Conservation (phyloP, 2,329 filamentous ascomycete species). For the Xylariaceae sp. region DNA sequence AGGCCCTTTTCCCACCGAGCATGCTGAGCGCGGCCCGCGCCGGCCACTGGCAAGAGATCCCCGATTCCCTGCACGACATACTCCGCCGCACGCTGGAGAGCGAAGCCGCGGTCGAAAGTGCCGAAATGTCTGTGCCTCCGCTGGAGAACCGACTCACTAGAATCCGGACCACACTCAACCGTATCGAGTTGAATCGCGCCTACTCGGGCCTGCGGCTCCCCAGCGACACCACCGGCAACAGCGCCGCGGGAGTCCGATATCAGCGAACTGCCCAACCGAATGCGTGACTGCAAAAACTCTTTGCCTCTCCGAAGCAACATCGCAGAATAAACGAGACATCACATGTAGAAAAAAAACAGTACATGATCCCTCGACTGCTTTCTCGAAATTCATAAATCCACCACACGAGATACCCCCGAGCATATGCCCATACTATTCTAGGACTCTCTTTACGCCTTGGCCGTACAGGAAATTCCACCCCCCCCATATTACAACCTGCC, state of each 20-base stretch:
- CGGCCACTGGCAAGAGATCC: constrained; percentile 55
- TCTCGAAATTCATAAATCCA: too few species aligned
- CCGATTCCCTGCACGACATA: constrained; percentile 49
- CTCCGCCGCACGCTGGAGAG: constrained; percentile 43
- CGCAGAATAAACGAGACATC: too few species aligned
- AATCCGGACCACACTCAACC: constrained; percentile 8
- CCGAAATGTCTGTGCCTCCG: constrained; percentile 6
- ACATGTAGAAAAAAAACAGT: too few species aligned
- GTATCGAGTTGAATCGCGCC: constrained; percentile 18
- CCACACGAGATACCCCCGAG: too few species aligned
- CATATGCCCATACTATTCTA: too few species aligned
- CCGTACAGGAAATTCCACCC: too few species aligned
- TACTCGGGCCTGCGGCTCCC: constrained; percentile 35
- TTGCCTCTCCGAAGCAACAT: too few species aligned
- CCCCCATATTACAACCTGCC: too few species aligned
- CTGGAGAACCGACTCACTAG: too few species aligned
- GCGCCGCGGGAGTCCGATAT: constrained; percentile 20
- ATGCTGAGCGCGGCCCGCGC: constrained; percentile 52
- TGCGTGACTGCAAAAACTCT: constrained; percentile 7
- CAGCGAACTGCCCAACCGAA: constrained; percentile 29
- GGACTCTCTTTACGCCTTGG: too few species aligned
- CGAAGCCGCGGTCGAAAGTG: constrained; percentile 21
- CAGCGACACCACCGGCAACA: constrained; percentile 23
- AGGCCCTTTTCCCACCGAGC: constrained; percentile 42
- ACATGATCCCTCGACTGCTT: too few species aligned